A percentile compares a stretch with the other conserved stretches of the same genome.
Conservation (phyloP, 805 yeast species). For the Wickerhamiella musiphila region DNA sequence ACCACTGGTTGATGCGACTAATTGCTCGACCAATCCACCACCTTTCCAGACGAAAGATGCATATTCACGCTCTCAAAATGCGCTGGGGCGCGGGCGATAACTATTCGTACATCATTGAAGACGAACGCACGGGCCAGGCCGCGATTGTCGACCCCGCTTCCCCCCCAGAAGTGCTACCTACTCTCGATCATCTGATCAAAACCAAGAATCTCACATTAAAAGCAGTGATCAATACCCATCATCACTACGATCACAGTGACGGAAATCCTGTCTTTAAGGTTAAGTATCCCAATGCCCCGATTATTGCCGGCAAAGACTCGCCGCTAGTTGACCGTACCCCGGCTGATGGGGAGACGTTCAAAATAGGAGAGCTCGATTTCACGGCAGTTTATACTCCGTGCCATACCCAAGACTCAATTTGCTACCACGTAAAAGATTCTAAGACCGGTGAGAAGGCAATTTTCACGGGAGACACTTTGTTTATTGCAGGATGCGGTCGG, state of each 20-base stretch:
- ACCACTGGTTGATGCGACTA: background rate
- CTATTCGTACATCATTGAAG: slow-evolving; percentile 66
- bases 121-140: slow-evolving; percentile 44
- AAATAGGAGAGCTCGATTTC: slow-evolving; percentile 49
- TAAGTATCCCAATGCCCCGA: slow-evolving; percentile 32
- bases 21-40: background rate
- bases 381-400: slow-evolving; percentile 91
- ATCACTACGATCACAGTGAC: slow-evolving; percentile 88
- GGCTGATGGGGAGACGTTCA: slow-evolving; percentile 38
- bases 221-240: slow-evolving; percentile 89
- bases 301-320: slow-evolving; percentile 74
- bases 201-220: slow-evolving; percentile 30
- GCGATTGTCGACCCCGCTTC: slow-evolving; percentile 91
- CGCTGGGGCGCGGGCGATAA: slow-evolving; percentile 92
- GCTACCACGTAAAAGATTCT: slow-evolving; percentile 60
- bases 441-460: slow-evolving; percentile 50
- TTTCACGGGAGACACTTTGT: slow-evolving; percentile 91
- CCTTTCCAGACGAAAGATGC: slow-evolving; percentile 34
- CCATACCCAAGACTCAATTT: slow-evolving; percentile 91
- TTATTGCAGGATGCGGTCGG: slow-evolving; percentile 89
- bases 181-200: slow-evolving; percentile 24
- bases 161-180: slow-evolving; percentile 48
- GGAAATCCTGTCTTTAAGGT: slow-evolving; percentile 39
- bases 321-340: slow-evolving; percentile 62
- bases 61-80: slow-evolving; percentile 69